Evolutionary conservation across 2,329 filamentous ascomycete species (phyloP), one percentile per base, ranked within the genome.

Genomic region (Trichoderma guizhouense): DNA sequence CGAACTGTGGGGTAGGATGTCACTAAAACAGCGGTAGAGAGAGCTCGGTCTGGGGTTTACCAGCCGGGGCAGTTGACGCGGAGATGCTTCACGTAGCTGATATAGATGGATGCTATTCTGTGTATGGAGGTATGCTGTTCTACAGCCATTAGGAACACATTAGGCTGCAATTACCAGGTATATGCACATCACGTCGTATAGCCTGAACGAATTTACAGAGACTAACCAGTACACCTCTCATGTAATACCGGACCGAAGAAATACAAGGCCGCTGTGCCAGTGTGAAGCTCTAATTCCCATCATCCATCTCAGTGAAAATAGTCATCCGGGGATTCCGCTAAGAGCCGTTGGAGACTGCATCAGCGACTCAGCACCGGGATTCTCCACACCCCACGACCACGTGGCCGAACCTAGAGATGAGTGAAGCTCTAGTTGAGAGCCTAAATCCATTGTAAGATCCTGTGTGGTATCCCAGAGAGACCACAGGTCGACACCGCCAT

Each of bases 391-490:
- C 66, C 66, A 69, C 39, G 66, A 60, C 66, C 66, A 69, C n/a
- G 66, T 61, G 36, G 55, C 24, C 8, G 65, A 69, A 32, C 66
- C 66, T 51, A 69, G 36, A 34, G 26, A 61, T 32, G 66, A 69
- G 32, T 69, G 66, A 15, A 69, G 66, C 24, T 69, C 66, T 30
- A 69, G 15, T 12, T 69, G 66, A 14, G 66, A 69, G 66, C 66
- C 66, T 3, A 69, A 36, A 36, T 69, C 55, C 66, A 69, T 69
- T 8, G 66, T 69, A 21, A 69, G 53, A 61, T 61, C 66, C 11
- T 69, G 66, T 9, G 66, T 69, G 26, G 66, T 69, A 12, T 69
- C 66, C 66, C 66, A 69, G 5, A 69, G 66, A n/a, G 66, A 69
- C 66, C 66, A 69, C 24, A 69, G 15, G 21, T 69, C 66, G 28